These are phyloP conservation scores for Pseudocercospora pini-densiflorae DNA, from an alignment of 2,329 filamentous ascomycete species.

Conservation along the genomic window DNA sequence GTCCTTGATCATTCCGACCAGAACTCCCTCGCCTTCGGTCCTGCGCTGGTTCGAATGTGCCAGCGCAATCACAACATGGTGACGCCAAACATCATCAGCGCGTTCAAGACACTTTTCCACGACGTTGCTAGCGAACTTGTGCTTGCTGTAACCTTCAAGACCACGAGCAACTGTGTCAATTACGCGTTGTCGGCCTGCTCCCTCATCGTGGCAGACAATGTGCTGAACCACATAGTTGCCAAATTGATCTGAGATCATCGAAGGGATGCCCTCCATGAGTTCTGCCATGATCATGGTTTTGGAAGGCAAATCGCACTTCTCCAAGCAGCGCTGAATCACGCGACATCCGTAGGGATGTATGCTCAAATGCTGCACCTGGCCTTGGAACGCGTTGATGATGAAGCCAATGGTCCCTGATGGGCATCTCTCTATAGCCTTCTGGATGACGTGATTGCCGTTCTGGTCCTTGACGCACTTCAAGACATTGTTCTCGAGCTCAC, in stretches of 20 bases:
- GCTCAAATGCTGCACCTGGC: slow-evolving; percentile 74
- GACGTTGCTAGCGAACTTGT: slow-evolving; percentile 97
- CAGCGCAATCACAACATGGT: slow-evolving; percentile 65
- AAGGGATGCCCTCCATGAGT: slow-evolving; percentile 71
- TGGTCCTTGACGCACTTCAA: slow-evolving; percentile 80
- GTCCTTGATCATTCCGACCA: slow-evolving; percentile 82
- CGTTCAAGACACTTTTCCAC: slow-evolving; percentile 88
- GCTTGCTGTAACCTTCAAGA: slow-evolving; percentile 78
- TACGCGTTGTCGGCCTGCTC: slow-evolving; percentile 73
- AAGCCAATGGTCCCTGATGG: slow-evolving; percentile 80
- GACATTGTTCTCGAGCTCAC: slow-evolving; percentile 79
- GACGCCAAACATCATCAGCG: slow-evolving; percentile 71
- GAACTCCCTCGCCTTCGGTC: slow-evolving; percentile 63
- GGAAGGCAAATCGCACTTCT: slow-evolving; percentile 72
- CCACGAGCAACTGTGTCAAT: slow-evolving; percentile 74
- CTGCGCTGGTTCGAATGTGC: slow-evolving; percentile 60
- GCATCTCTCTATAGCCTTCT: slow-evolving; percentile 85
- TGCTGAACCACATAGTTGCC: slow-evolving; percentile 98
- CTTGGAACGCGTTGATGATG: slow-evolving; percentile 79
- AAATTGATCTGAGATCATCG: slow-evolving; percentile 82
- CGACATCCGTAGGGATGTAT: slow-evolving; percentile 87
- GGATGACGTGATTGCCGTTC: slow-evolving; percentile 96
- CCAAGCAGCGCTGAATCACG: slow-evolving; percentile 89
- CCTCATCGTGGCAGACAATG: slow-evolving; percentile 77
- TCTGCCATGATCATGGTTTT: slow-evolving; percentile 75